Evolutionary conservation across 805 yeast genomes (phyloP).

Genomic region (Starmera quercuum): DNA sequence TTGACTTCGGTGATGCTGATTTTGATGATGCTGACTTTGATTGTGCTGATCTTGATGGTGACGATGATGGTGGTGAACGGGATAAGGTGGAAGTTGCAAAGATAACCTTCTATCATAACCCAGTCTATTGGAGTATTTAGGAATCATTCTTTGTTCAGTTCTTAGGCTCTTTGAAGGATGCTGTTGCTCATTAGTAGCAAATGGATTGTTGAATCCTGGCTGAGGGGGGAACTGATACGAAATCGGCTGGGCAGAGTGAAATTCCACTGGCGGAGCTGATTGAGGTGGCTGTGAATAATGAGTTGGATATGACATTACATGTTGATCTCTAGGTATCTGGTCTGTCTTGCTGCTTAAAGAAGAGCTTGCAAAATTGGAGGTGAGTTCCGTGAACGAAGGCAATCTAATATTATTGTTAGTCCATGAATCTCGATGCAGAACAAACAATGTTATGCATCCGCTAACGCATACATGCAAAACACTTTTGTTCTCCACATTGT

Average conservation of each 20-base stretch:
- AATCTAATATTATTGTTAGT: constrained; percentile 7
- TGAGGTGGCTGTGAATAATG: not conserved
- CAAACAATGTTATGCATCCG: too few species aligned
- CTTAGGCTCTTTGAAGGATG: not conserved
- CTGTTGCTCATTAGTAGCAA: not conserved
- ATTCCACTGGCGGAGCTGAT: not conserved
- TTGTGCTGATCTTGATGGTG: constrained; percentile 1
- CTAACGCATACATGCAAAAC: too few species aligned
- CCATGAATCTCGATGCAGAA: not conserved
- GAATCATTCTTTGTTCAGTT: not conserved
- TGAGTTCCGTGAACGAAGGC: constrained; percentile 18
- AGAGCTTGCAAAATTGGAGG: constrained; percentile 8
- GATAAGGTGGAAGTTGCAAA: constrained; percentile 2
- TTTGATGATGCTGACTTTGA: not conserved
- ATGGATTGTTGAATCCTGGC: not conserved
- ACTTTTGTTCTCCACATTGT: too few species aligned
- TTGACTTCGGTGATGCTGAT: not conserved
- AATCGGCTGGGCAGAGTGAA: not conserved
- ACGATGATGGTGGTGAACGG: not conserved
- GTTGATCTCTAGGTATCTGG: not conserved
- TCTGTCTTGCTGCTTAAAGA: not conserved
- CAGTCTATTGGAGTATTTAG: not conserved
- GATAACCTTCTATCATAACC: constrained; percentile 4
- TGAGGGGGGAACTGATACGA: not conserved
- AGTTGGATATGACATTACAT: not conserved